Evolutionary conservation across 2,329 filamentous ascomycete species (phyloP).

Genomic region (Fusarium albosuccineum): DNA sequence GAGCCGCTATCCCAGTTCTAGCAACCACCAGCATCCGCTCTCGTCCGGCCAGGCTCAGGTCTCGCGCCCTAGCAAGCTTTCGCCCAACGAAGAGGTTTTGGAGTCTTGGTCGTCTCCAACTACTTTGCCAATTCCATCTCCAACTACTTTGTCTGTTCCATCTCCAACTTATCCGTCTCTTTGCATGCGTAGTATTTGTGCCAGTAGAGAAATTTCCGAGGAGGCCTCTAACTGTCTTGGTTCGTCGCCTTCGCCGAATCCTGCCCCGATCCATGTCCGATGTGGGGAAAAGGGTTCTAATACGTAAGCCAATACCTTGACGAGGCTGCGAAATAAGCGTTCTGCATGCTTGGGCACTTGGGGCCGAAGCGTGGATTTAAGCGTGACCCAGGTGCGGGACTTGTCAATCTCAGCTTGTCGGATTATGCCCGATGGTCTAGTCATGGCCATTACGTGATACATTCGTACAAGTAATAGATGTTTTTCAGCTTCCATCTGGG

Average conservation of each 20-base stretch:
- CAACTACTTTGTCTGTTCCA: not conserved
- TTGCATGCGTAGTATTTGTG: not conserved
- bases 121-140: not conserved
- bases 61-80: not conserved
- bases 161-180: slow-evolving; percentile 4
- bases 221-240: slow-evolving; percentile 24
- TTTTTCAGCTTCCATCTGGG: too few relatives aligned
- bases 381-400: slow-evolving; percentile 12
- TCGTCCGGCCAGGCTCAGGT: not conserved
- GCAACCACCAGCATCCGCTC: too few relatives aligned
- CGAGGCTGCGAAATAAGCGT: not conserved
- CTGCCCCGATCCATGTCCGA: slow-evolving; percentile 18
- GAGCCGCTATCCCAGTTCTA: not conserved
- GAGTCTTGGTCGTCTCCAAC: not conserved
- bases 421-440: slow-evolving; percentile 26
- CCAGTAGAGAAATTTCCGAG: not conserved
- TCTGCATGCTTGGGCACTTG: not conserved
- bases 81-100: too few relatives aligned
- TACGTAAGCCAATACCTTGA: not conserved
- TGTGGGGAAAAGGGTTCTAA: slow-evolving; percentile 25
- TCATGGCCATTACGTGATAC: slow-evolving; percentile 6
- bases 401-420: slow-evolving; percentile 2
- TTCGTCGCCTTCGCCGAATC: slow-evolving; percentile 28
- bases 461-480: not conserved
- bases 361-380: slow-evolving; percentile 32